Conservation (phyloP, 176 grass and related monocot species). For the Rhipidocladum racemiflorum region DNA sequence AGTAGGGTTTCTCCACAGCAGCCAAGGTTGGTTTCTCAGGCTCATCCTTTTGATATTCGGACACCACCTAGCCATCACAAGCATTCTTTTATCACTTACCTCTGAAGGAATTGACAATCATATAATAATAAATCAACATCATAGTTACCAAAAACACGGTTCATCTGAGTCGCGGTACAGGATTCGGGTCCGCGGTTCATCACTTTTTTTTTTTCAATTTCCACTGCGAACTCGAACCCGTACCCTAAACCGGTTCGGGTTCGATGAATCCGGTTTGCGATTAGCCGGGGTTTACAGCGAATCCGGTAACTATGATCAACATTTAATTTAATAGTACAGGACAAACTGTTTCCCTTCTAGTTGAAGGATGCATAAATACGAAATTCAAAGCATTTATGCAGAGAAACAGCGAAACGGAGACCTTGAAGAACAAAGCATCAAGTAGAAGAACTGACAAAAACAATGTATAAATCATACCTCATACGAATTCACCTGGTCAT, state of each 20-base stretch:
- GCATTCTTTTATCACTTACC: slow-evolving; percentile 11
- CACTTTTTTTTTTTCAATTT: too few species aligned
- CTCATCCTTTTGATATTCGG: slow-evolving; percentile 43
- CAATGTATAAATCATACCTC: slow-evolving; percentile 48
- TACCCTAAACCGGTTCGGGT: too few species aligned
- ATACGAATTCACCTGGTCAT: slow-evolving; percentile 33
- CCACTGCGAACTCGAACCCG: too few species aligned
- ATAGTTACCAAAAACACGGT: too few species aligned
- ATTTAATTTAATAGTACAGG: not conserved
- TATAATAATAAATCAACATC: not conserved
- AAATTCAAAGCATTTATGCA: not conserved
- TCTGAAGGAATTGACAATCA: not conserved
- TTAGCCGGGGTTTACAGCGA: too few species aligned
- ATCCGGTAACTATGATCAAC: too few species aligned
- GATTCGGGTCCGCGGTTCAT: too few species aligned
- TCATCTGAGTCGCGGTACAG: too few species aligned
- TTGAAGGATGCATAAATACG: not conserved
- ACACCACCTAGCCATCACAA: slow-evolving; percentile 50
- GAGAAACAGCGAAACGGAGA: slow-evolving; percentile 12
- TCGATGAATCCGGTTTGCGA: too few species aligned
- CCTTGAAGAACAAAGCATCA: not conserved
- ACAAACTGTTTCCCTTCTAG: not conserved
- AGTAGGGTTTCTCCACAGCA: slow-evolving; percentile 49
- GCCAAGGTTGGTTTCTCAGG: slow-evolving; percentile 23
- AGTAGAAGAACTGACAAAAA: slow-evolving; percentile 20